Evolutionary conservation across 2,329 filamentous ascomycete genomes (phyloP).

Genomic region (Thermothelomyces thermophilus): DNA sequence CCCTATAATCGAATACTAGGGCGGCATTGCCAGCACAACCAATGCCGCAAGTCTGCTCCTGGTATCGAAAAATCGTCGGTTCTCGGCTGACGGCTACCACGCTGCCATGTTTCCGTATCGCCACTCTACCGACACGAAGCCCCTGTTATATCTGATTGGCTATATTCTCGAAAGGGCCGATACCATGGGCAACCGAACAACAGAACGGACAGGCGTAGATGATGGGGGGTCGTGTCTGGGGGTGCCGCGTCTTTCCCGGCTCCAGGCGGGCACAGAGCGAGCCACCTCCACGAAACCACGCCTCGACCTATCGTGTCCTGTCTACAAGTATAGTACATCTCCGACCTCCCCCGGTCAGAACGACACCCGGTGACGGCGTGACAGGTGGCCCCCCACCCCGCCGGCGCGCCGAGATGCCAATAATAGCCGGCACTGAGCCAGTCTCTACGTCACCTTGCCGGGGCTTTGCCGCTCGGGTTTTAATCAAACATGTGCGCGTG

Average conservation of each 20-base stretch:
- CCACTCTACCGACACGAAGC: background rate
- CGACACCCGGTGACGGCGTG: background rate
- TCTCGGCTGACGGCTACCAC: background rate
- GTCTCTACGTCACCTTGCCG: constrained; percentile 12
- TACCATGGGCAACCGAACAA: constrained; percentile 1
- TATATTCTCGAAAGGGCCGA: constrained; percentile 20
- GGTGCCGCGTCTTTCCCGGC: background rate
- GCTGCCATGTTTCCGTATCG: background rate
- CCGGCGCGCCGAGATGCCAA: background rate
- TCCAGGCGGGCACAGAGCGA: too few species aligned
- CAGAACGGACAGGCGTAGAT: constrained; percentile 2
- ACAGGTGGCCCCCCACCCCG: background rate
- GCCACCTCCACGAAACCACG: too few species aligned
- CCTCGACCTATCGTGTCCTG: background rate
- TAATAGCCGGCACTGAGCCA: constrained; percentile 10
- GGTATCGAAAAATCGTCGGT: background rate
- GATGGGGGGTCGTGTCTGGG: background rate
- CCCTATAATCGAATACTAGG: too few species aligned
- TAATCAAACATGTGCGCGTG: constrained; percentile 5
- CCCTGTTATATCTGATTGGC: constrained; percentile 6
- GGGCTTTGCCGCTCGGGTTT: constrained; percentile 8
- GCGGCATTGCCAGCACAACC: background rate
- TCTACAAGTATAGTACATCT: too few species aligned
- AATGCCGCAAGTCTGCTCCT: background rate
- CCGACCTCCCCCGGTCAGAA: too few species aligned